Percentiles rank a stretch among this genome's conserved stretches.
phyloP scores from a whole-genome alignment of 1,284 basidiomycete species.

The Cutaneotrichosporon arboriforme region DNA sequence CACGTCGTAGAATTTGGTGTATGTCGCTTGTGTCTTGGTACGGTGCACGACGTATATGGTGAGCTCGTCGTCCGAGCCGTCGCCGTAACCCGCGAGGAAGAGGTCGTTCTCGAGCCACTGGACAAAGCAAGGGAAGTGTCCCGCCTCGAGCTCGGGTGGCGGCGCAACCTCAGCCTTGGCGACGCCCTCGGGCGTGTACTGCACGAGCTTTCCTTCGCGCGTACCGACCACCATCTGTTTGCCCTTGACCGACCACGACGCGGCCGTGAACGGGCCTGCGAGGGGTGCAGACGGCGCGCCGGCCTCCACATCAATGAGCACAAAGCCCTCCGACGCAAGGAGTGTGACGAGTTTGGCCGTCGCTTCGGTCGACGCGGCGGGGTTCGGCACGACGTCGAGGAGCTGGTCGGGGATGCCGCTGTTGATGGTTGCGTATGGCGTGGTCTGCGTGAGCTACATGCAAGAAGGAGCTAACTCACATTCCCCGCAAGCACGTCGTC shows the following conservation, averaged over 20 bases:
- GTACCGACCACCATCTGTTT: constrained; percentile 55
- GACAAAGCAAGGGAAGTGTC: constrained; percentile 39
- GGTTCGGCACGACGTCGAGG: constrained; percentile 50
- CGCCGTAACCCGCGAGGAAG: constrained; percentile 51
- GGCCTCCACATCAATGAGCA: constrained; percentile 38
- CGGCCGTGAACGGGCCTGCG: constrained; percentile 37
- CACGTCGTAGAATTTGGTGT: constrained; percentile 47
- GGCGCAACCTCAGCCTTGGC: constrained; percentile 49
- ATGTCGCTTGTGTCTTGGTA: constrained; percentile 32
- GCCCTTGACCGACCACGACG: constrained; percentile 55
- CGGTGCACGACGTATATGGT: constrained; percentile 44
- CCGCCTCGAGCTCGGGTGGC: constrained; percentile 39
- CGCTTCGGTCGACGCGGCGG: constrained; percentile 33
- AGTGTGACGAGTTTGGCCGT: constrained; percentile 43
- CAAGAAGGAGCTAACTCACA: constrained; percentile 20
- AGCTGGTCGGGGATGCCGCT: constrained; percentile 34
- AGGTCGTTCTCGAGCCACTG: constrained; percentile 56
- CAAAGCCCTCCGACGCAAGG: constrained; percentile 38
- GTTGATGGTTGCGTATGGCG: constrained; percentile 35
- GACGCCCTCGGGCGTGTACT: constrained; percentile 53
- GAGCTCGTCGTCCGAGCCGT: constrained; percentile 43
- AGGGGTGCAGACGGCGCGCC: constrained; percentile 23
- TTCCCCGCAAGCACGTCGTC: constrained; percentile 34
- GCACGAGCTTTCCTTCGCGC: constrained; percentile 47
- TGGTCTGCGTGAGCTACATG: constrained; percentile 19